These are phyloP conservation scores for Colletotrichum chlorophyti DNA, from an alignment of 2,329 filamentous ascomycete genomes.

Conservation along the genomic window DNA sequence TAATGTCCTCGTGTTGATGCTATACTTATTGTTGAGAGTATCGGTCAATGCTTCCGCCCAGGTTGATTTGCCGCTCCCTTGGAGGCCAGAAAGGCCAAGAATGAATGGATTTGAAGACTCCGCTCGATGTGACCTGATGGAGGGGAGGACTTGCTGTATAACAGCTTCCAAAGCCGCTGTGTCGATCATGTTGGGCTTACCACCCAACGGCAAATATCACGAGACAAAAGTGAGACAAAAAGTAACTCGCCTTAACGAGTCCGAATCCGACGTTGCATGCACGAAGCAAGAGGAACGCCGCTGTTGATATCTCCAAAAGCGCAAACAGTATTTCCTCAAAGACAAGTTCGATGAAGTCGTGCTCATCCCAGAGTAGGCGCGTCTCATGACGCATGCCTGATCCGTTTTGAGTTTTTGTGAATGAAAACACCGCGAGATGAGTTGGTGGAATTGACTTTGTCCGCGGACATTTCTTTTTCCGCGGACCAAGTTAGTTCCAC, in stretches of 20 bases:
- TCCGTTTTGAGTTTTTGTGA: no score
- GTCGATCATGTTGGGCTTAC: conserved; percentile 13
- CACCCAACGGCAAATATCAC: not conserved
- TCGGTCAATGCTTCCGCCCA: conserved; percentile 23
- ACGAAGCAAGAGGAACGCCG: not conserved
- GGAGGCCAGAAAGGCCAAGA: conserved; percentile 21
- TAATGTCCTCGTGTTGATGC: conserved; percentile 19
- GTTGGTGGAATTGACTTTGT: no score
- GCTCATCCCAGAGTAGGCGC: not conserved
- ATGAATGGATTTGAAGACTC: conserved; percentile 11
- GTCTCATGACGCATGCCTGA: not conserved
- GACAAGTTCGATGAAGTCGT: no score
- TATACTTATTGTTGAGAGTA: conserved; percentile 18
- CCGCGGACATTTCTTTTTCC: no score
- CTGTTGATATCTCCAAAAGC: conserved; percentile 1
- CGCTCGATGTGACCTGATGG: not conserved
- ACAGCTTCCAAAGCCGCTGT: conserved; percentile 4
- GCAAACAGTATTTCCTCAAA: not conserved
- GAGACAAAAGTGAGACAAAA: not conserved
- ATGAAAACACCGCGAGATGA: no score
- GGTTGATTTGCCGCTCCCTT: conserved; percentile 28
- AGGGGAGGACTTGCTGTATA: conserved; percentile 10
- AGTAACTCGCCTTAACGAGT: not conserved
- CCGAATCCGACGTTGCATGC: not conserved
- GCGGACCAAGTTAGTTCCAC: no score